Evolutionary conservation across 306 rosid genomes (phyloP), one percentile per base, ranked within the genome.

Genomic region (Abrus pulchellus): DNA sequence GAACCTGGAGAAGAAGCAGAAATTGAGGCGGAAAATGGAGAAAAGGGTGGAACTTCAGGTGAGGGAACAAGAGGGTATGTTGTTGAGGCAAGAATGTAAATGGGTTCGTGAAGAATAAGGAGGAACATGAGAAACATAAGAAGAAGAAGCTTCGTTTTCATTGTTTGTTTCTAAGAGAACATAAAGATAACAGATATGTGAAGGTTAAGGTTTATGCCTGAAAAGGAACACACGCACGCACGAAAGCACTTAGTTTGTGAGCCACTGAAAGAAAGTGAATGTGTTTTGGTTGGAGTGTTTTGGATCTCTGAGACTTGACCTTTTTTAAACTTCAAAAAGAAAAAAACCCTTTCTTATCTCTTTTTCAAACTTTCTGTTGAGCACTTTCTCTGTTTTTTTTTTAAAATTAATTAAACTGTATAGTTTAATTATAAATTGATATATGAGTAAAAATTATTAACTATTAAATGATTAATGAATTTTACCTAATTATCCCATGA

Each of bases 1-100:
- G 72, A 63, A 76, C 97, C 97, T 60, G 99, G 93, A 59, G 98
- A 83, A 40, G 82, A 76, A 80, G 92, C 85, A 79, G 89, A 68
- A 86, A 87, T 85, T 62, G 97, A 80, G 45, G 90, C 14, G 60
- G 83, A 68, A 68, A 84, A 36, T 56, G 86, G 89, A 73, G 97
- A 81, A 77, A 40, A 20, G 75, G 87, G 83, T 10, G 89, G 79
- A 71, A 74, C 3, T 41, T 65, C 69, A 68, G 91, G 91, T 9
- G 91, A 82, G 54, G 87, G 53, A 82, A 77, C 83, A 66, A 36
- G 82, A 41, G 90, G 82, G 81, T 74, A 27, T 67, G 72, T 73
- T 10, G 71, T 54, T 8, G 84, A 80, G 4, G 92, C 85, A 83
- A 67, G 78, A 80, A 80, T 82, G 45, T 70, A 85, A 93, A 83